Base-by-base conservation (phyloP, 371 early-diverging fungal genomes). In the Mucor circinelloides region DNA sequence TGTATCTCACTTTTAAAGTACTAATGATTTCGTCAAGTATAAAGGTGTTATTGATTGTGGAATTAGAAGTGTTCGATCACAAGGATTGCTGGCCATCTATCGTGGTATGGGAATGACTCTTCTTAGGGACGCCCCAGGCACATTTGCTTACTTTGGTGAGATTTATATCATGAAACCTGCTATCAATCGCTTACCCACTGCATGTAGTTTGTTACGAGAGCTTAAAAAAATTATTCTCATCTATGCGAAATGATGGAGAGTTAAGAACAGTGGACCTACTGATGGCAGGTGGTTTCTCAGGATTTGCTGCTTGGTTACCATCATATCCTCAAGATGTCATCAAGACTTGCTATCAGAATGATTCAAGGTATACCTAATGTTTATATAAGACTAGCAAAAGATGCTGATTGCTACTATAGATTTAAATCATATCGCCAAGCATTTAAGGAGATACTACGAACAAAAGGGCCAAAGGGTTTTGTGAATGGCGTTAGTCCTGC, bases 291-390 rank as follows among this genome's bases (percentile, higher is more conserved):
- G 95, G 95, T 52, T 71, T 90, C 44, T 92, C 94, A 17, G 96
- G 96, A 28, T 86, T 92, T 58, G 89, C 85, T 42, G 92, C 94
- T 25, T 95, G 96, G 96, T 74, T 95, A 15, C 89, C 92, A 2
- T 92, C 93, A 28, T 94, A 93, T 72, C 96, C 96, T 31, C 94
- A 94, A 73, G 96, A 95, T 73, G 94, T 95, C 21, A 81, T 95
- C 72, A 95, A 95, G 77, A 90, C 90, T 63, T 83, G 89, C 31
- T 88, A 91, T 77, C 93, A 95, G 75, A 90, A 84, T 66, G 80
- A 85, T 62, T 69, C 7, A 19, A 38, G 25, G 59, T 31, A 28
- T 15, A 48, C 28, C n/a, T 15, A 32, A 34, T 27, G 15, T 19
- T 25, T 21, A 50, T 23, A 8, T 13, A 50, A 10, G 9, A 3